Evolutionary conservation across 1,139 yeast genomes (phyloP).

Genomic region (Kodamaea plutei): DNA sequence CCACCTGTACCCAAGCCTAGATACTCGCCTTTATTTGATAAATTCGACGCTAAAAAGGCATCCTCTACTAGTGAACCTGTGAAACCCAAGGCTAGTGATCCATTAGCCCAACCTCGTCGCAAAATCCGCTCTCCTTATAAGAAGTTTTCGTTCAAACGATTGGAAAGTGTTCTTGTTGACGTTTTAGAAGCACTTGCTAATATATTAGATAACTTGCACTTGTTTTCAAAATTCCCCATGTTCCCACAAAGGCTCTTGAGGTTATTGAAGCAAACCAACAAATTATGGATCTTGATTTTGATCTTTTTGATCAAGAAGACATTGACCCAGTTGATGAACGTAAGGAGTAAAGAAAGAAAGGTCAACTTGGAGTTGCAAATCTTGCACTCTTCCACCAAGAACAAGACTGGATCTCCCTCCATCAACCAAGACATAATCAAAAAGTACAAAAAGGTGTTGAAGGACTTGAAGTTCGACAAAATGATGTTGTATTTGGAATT

Average conservation of each 20-base stretch:
- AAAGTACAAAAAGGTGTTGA: conserved; percentile 39
- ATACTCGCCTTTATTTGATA: conserved; percentile 16
- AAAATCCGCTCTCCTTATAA: conserved; percentile 11
- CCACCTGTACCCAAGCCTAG: conserved; percentile 16
- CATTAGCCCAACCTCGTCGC: conserved; percentile 1
- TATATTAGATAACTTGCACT: conserved; percentile 41
- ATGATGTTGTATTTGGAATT: conserved; percentile 42
- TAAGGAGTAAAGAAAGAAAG: conserved; percentile 36
- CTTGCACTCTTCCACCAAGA: conserved; percentile 18
- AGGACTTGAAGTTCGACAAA: conserved; percentile 43
- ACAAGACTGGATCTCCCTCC: conserved; percentile 17
- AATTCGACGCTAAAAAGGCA: conserved; percentile 13
- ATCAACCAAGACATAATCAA: conserved; percentile 27
- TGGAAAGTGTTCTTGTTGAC: conserved; percentile 29
- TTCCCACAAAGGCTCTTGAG: conserved; percentile 33
- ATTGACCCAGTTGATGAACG: conserved; percentile 40
- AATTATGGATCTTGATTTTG: conserved; percentile 42
- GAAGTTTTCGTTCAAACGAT: conserved; percentile 22
- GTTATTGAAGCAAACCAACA: conserved; percentile 41
- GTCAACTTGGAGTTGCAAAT: conserved; percentile 36
- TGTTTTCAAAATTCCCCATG: conserved; percentile 40
- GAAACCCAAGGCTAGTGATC: background rate
- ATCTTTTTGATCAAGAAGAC: conserved; percentile 43
- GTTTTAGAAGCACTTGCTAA: conserved; percentile 38
- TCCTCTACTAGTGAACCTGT: conserved; percentile 3